These are phyloP conservation scores for Sclerotinia borealis DNA, from an alignment of 2,329 filamentous ascomycete species.

Conservation along the genomic window DNA sequence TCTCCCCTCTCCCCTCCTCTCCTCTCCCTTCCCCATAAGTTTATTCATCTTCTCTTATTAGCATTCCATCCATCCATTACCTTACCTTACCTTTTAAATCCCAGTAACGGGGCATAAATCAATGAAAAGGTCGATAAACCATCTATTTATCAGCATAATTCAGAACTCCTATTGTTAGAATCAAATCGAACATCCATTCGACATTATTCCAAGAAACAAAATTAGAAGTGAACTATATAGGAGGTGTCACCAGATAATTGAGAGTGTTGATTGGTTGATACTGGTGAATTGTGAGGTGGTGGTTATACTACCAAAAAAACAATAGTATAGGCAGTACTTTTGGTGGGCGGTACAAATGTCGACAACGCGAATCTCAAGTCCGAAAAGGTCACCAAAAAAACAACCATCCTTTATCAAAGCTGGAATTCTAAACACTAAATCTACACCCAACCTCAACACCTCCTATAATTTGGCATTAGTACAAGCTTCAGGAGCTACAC, in stretches of 20 bases:
- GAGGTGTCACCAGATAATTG: neutral
- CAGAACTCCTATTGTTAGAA: neutral
- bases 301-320: neutral
- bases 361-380: neutral
- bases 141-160: neutral
- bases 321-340: neutral
- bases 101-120: neutral
- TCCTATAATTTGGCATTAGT: conserved; percentile 20
- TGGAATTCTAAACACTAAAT: conserved; percentile 38
- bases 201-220: neutral
- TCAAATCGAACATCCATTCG: neutral
- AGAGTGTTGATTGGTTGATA: neutral
- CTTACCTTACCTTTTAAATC: no score
- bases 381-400: conserved; percentile 10
- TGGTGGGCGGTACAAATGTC: conserved; percentile 1
- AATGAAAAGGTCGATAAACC: neutral
- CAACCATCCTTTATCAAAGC: neutral
- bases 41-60: no score
- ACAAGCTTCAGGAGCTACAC: conserved; percentile 10
- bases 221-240: neutral
- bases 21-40: no score
- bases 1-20: neutral
- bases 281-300: conserved; percentile 1
- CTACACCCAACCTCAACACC: conserved; percentile 52
- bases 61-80: neutral